Evolutionary conservation across 345 rosid genomes (phyloP), one percentile per base, ranked within the genome.

Genomic region (Gynandropsis gynandra): DNA sequence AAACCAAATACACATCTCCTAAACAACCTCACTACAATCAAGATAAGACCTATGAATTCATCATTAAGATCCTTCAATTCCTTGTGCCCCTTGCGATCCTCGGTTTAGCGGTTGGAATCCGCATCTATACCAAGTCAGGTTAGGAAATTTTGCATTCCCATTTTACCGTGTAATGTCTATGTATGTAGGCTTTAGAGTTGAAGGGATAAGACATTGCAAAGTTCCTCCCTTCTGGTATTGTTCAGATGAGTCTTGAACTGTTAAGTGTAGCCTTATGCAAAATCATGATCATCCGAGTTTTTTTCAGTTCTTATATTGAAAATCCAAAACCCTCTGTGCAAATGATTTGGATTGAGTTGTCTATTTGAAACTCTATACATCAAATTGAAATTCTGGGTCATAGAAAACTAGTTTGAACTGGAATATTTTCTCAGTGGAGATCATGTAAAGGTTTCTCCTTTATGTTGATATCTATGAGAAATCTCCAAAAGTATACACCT

Each of bases 31-130:
- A 73, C 35, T 72, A 77, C 80, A 82, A 77, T 58, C 95, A 78
- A 52, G 92, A 85, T 80, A 88, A 82, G 80, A 80, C 87, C 29
- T 74, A 88, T 0, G 89, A 85, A 61, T 85, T 85, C 76, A 73
- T 80, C 15, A 58, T 82, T 74, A 80, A 74, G 82, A 66, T 85
- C 67, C 83, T 85, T 31, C 95, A 85, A 51, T 77, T 85, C 73
- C 75, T 82, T 0, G 80, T 82, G 38, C 97, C 95, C 35, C 65
- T 89, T 8, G 80, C 80, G 16, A 85, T 88, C 72, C 75, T 88
- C 56, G 92, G 89, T 32, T 66, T 88, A 63, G 97, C 92, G 8
- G 54, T 88, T 0, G 83, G 84, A 14, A 55, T 88, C 57, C 87
- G 84, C 17, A 60, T 75, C 46, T 82, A 80, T 75, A 70, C 81